These are phyloP conservation scores for Sporothrix sp. DNA, from an alignment of 2,329 filamentous ascomycete genomes.

Conservation along the genomic window DNA sequence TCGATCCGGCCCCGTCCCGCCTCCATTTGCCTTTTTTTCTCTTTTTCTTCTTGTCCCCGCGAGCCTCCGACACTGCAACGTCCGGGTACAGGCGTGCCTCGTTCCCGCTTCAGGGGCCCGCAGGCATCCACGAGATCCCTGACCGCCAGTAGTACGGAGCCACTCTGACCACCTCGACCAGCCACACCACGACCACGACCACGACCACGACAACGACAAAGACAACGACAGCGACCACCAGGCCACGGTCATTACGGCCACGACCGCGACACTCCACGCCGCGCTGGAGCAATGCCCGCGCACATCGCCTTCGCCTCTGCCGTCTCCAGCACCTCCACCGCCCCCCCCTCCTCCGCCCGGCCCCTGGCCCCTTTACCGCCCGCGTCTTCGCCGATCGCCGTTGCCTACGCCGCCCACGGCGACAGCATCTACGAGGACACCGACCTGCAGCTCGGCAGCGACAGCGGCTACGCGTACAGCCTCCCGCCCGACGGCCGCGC, in stretches of 20 bases:
- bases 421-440: neutral
- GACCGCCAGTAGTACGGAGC: too few relatives aligned
- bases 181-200: too few relatives aligned
- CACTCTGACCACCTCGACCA: too few relatives aligned
- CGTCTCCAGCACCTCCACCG: constrained; percentile 2
- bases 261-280: too few relatives aligned
- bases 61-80: too few relatives aligned
- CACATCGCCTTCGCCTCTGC: constrained; percentile 13
- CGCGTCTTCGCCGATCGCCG: constrained; percentile 15
- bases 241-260: neutral
- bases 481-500: constrained; percentile 2
- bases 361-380: constrained; percentile 12
- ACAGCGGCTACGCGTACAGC: constrained; percentile 6
- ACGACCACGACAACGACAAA: neutral
- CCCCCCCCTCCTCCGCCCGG: constrained; percentile 7
- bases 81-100: too few relatives aligned
- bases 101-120: too few relatives aligned
- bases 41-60: too few relatives aligned
- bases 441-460: constrained; percentile 7
- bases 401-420: constrained; percentile 7
- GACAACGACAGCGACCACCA: neutral
- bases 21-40: too few relatives aligned
- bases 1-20: too few relatives aligned
- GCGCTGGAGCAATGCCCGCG: constrained; percentile 14
- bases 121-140: too few relatives aligned